phyloP scores from a whole-genome alignment of 345 rosid species.

The Syzygium aromaticum region DNA sequence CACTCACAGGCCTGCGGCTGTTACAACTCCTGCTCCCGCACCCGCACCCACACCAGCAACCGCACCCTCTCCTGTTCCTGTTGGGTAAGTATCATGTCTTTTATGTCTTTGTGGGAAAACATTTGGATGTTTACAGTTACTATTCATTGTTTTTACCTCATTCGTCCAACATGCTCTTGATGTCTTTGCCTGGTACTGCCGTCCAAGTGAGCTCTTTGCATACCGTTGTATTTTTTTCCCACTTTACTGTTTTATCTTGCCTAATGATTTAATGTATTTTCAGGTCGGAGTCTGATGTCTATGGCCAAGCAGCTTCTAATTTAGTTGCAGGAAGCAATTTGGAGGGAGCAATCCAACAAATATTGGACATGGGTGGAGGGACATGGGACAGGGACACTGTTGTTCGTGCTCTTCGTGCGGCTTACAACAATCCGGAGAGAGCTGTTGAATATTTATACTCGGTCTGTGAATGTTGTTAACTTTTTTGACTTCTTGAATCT shows the following conservation, averaged over 20 bases:
- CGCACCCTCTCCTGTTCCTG: constrained; percentile 7
- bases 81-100: neutral
- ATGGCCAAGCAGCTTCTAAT: constrained; percentile 84
- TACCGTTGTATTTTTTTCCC: neutral
- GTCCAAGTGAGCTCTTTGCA: neutral
- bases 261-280: neutral
- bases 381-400: constrained; percentile 86
- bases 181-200: neutral
- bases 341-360: constrained; percentile 78
- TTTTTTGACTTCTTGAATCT: neutral
- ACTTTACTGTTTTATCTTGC: neutral
- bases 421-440: constrained; percentile 89
- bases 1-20: constrained; percentile 22
- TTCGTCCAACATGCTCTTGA: neutral
- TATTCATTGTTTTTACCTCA: neutral
- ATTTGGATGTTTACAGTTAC: neutral
- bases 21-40: constrained; percentile 24
- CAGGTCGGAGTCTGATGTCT: constrained; percentile 52
- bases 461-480: constrained; percentile 27
- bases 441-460: constrained; percentile 96
- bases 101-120: neutral
- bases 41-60: constrained; percentile 10
- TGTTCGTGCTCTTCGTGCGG: constrained; percentile 88
- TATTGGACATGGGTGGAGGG: constrained; percentile 97
- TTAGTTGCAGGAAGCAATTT: constrained; percentile 78